A percentile compares a stretch with the other conserved stretches of the same genome.
Evolutionary conservation across 2,329 filamentous ascomycete genomes (phyloP).

Genomic region (Venturia nashicola): DNA sequence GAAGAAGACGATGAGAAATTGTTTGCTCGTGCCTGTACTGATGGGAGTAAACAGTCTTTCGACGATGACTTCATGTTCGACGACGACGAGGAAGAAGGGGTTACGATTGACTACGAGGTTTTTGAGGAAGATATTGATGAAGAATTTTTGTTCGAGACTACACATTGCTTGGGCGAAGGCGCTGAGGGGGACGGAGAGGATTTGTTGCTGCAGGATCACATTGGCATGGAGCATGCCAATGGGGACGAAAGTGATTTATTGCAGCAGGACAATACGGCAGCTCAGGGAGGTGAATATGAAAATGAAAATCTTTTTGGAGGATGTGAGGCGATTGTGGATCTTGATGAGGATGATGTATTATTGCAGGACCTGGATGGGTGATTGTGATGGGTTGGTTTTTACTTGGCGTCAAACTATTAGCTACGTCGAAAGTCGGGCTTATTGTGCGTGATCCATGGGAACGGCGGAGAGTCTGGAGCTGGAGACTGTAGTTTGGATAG

Average conservation of each 20-base stretch:
- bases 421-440: not conserved
- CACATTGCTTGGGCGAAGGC: not conserved
- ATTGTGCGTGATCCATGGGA: too few species aligned
- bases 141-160: not conserved
- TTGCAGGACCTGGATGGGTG: not conserved
- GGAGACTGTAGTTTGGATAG: too few species aligned
- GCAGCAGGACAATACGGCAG: not conserved
- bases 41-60: too few species aligned
- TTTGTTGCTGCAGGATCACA: not conserved
- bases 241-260: not conserved
- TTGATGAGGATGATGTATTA: not conserved
- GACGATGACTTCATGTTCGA: constrained; percentile 4
- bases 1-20: not conserved
- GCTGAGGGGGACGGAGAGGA: not conserved
- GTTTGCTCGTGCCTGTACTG: not conserved
- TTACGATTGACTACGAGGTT: not conserved
- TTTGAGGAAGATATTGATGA: not conserved
- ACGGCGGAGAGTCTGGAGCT: too few species aligned
- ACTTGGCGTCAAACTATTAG: not conserved
- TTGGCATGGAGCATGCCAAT: not conserved
- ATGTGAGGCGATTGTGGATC: not conserved
- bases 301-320: not conserved
- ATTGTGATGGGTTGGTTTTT: not conserved
- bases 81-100: not conserved
- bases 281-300: not conserved